Conservation (phyloP, 768 basidiomycete species). For the Favolaschia claudopus region DNA sequence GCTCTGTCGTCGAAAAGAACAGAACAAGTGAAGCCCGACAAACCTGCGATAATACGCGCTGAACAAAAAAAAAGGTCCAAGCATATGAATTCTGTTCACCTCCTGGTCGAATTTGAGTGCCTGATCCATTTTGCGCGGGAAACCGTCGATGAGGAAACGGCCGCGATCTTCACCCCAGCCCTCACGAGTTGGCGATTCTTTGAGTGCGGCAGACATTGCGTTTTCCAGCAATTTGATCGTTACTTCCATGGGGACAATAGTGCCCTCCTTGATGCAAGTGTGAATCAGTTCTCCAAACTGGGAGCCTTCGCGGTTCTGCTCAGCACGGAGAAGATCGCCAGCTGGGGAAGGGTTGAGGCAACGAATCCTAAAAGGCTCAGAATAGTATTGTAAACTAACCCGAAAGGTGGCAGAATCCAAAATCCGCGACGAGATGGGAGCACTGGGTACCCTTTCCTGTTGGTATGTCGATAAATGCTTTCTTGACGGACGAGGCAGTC, state of each 20-base stretch:
- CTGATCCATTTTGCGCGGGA: slow-evolving; percentile 99
- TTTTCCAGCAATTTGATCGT: slow-evolving; percentile 95
- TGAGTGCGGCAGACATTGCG: slow-evolving; percentile 78
- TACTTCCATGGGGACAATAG: slow-evolving; percentile 95
- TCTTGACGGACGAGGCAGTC: background rate
- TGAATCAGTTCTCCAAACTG: slow-evolving; percentile 85
- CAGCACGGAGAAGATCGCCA: slow-evolving; percentile 96
- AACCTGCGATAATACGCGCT: slow-evolving; percentile 55
- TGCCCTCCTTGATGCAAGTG: slow-evolving; percentile 88
- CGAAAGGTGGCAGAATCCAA: slow-evolving; percentile 91
- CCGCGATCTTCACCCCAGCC: slow-evolving; percentile 79
- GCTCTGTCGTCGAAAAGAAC: slow-evolving; percentile 87
- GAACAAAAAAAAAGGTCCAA: background rate
- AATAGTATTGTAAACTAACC: slow-evolving; percentile 54
- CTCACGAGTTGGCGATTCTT: slow-evolving; percentile 47
- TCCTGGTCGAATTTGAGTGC: slow-evolving; percentile 88
- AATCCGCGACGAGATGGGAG: slow-evolving; percentile 80
- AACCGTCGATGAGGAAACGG: slow-evolving; percentile 95
- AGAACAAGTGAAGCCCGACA: slow-evolving; percentile 82
- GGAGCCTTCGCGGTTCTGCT: slow-evolving; percentile 88
- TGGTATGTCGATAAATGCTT: background rate
- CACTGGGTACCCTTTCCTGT: slow-evolving; percentile 98
- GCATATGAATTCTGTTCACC: slow-evolving; percentile 49
- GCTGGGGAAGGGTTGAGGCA: slow-evolving; percentile 54
- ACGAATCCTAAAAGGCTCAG: slow-evolving; percentile 1